phyloP scores from a whole-genome alignment of 129 eudicot genomes.

The Centaurea solstitialis region DNA sequence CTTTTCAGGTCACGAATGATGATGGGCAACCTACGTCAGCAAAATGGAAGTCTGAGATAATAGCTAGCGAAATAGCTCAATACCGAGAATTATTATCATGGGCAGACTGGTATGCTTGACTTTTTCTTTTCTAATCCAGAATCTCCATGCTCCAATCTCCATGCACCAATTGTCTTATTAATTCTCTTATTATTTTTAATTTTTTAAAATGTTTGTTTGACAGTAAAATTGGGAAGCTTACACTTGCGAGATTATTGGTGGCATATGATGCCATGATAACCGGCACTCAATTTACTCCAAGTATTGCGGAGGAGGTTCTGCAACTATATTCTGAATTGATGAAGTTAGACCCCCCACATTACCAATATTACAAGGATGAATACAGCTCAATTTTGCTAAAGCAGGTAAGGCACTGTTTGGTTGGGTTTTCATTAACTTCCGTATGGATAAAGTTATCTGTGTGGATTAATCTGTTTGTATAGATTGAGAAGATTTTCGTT shows the following conservation, averaged over 20 bases:
- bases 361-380: slow-evolving; percentile 76
- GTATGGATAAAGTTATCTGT: too few relatives aligned
- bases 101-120: slow-evolving; percentile 58
- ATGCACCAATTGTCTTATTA: background rate
- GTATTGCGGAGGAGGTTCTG: slow-evolving; percentile 53
- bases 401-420: slow-evolving; percentile 46
- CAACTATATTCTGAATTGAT: slow-evolving; percentile 62
- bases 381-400: slow-evolving; percentile 67
- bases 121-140: background rate
- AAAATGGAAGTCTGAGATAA: slow-evolving; percentile 56
- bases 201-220: slow-evolving; percentile 5
- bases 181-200: background rate
- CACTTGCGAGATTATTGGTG: slow-evolving; percentile 88
- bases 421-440: too few relatives aligned
- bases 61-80: slow-evolving; percentile 64
- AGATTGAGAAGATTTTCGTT: too few relatives aligned
- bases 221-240: slow-evolving; percentile 94
- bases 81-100: slow-evolving; percentile 62
- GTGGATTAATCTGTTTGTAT: too few relatives aligned
- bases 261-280: slow-evolving; percentile 50
- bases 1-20: slow-evolving; percentile 32
- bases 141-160: background rate
- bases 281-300: slow-evolving; percentile 19
- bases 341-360: slow-evolving; percentile 74
- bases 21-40: slow-evolving; percentile 35